phyloP scores from a whole-genome alignment of 2,329 filamentous ascomycete genomes.

The Mycosphaerella sp. region DNA sequence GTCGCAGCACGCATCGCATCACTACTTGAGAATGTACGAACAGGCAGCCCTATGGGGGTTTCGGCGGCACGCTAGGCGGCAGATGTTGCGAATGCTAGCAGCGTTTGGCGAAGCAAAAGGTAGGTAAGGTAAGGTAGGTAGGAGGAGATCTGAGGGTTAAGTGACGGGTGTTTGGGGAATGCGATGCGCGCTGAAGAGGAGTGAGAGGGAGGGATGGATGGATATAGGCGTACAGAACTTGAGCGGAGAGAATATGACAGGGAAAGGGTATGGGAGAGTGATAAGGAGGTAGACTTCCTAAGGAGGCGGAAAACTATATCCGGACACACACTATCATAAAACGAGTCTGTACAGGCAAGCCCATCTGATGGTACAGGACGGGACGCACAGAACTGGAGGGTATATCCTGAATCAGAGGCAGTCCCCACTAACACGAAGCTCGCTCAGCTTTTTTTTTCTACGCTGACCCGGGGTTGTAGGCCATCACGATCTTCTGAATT shows the following conservation, averaged over 20 bases:
- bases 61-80: constrained; percentile 28
- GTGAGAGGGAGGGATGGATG: constrained; percentile 18
- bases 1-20: constrained; percentile 29
- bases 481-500: constrained; percentile 23
- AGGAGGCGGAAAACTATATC: too few relatives aligned
- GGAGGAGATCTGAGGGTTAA: too few relatives aligned
- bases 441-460: not conserved
- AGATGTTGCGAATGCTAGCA: constrained; percentile 29
- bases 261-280: too few relatives aligned
- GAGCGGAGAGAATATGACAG: too few relatives aligned
- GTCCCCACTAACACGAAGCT: too few relatives aligned
- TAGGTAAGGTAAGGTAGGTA: not conserved
- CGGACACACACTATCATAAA: too few relatives aligned
- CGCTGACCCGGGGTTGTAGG: constrained; percentile 16
- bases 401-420: too few relatives aligned
- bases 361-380: too few relatives aligned
- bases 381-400: too few relatives aligned
- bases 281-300: too few relatives aligned
- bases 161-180: too few relatives aligned
- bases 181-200: not conserved
- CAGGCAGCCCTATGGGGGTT: constrained; percentile 27
- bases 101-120: constrained; percentile 30
- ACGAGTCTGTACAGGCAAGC: too few relatives aligned
- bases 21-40: constrained; percentile 31
- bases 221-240: not conserved